Evolutionary conservation across 1,139 yeast species (phyloP).

Genomic region (Saccharomycopsis hybrid): DNA sequence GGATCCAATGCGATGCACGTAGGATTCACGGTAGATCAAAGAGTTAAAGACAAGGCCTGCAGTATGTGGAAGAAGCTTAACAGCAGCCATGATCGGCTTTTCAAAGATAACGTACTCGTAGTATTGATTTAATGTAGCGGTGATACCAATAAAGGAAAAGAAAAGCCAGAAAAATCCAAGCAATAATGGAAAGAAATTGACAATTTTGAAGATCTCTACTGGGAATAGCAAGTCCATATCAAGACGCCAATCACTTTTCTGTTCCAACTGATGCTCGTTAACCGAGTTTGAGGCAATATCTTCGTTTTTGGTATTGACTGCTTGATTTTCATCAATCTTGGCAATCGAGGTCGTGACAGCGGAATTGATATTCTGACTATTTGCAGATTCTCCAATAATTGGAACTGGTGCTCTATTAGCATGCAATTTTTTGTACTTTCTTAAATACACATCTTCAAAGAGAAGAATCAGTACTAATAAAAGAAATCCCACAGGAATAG

Average conservation of each 20-base stretch:
- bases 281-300: not conserved
- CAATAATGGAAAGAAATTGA: conserved; percentile 11
- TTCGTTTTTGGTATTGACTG: not conserved
- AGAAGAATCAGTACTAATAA: conserved; percentile 23
- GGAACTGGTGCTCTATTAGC: not conserved
- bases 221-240: conserved; percentile 16
- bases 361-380: not conserved
- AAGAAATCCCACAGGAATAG: conserved; percentile 27
- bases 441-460: conserved; percentile 21
- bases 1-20: conserved; percentile 6
- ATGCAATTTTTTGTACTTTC: conserved; percentile 8
- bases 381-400: not conserved
- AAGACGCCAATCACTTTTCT: conserved; percentile 6
- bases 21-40: conserved; percentile 20
- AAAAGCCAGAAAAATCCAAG: conserved; percentile 17
- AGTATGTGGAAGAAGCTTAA: conserved; percentile 27
- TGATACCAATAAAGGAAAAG: conserved; percentile 21
- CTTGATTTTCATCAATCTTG: too few species aligned
- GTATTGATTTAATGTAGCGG: conserved; percentile 21
- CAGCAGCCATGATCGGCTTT: conserved; percentile 28
- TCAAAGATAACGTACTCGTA: conserved; percentile 20
- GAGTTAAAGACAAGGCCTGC: conserved; percentile 25
- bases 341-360: too few species aligned
- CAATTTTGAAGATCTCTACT: conserved; percentile 6
- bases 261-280: not conserved